These are phyloP conservation scores for Alternaria burnsii DNA, from an alignment of 2,329 filamentous ascomycete genomes.

Conservation along the genomic window DNA sequence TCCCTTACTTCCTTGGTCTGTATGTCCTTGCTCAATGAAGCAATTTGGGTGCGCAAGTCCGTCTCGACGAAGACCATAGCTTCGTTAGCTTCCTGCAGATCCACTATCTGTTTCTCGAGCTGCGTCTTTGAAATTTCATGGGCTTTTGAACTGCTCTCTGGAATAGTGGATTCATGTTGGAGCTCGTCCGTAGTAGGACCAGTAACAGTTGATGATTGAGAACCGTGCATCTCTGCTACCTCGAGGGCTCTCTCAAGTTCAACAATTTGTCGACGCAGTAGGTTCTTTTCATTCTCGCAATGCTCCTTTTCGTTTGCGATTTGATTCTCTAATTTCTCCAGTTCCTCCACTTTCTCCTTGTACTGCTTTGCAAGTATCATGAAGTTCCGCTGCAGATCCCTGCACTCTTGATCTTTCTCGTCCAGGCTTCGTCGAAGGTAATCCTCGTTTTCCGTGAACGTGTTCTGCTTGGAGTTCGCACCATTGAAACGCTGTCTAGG, in stretches of 20 bases:
- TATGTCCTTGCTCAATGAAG: not conserved
- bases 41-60: not conserved
- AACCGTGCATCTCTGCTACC: not conserved
- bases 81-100: not conserved
- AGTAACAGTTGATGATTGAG: not conserved
- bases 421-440: not conserved
- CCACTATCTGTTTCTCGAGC: not conserved
- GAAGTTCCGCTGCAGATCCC: not conserved
- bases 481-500: not conserved
- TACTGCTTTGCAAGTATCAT: not conserved
- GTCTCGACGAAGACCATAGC: too few species aligned
- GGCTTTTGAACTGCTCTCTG: not conserved
- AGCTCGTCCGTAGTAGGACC: not conserved
- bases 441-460: not conserved
- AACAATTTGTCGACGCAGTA: not conserved
- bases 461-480: not conserved
- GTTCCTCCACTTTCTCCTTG: not conserved
- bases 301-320: not conserved
- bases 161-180: not conserved
- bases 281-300: not conserved
- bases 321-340: not conserved
- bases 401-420: not conserved
- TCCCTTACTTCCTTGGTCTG: not conserved
- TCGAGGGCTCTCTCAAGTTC: not conserved
- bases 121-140: not conserved